phyloP scores from a whole-genome alignment of 441 rosid species.

The Iberis amara region DNA sequence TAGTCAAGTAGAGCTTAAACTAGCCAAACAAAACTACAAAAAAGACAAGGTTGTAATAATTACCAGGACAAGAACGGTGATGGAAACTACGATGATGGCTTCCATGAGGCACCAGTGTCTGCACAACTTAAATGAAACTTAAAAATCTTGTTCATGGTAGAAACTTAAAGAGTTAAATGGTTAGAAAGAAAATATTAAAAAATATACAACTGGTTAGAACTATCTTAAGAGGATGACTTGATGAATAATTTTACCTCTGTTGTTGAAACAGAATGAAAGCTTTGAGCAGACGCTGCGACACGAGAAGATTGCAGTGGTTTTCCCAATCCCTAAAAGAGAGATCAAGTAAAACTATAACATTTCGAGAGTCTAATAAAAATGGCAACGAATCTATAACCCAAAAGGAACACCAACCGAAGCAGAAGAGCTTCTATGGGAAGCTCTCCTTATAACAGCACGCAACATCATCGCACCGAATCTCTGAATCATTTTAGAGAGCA shows the following conservation, averaged over 20 bases:
- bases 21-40: neutral
- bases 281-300: slow-evolving; percentile 36
- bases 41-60: neutral
- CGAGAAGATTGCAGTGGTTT: slow-evolving; percentile 39
- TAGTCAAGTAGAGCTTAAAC: neutral
- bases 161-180: neutral
- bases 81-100: slow-evolving; percentile 42
- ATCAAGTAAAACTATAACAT: neutral
- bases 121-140: slow-evolving; percentile 13
- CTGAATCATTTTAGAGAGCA: neutral
- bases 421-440: slow-evolving; percentile 48
- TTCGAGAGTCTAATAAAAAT: neutral
- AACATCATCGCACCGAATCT: slow-evolving; percentile 47
- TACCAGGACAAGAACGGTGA: slow-evolving; percentile 52
- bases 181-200: no score
- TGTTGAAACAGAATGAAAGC: slow-evolving; percentile 40
- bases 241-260: slow-evolving; percentile 33
- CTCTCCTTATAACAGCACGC: slow-evolving; percentile 55
- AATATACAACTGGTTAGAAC: no score
- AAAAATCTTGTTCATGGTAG: neutral
- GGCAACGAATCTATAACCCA: neutral
- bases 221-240: no score
- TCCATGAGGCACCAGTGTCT: slow-evolving; percentile 43
- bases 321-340: slow-evolving; percentile 37
- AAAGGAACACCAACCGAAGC: slow-evolving; percentile 40